Base-by-base conservation (phyloP, 75 land plant genomes). In the Sequoia sempervirens region DNA sequence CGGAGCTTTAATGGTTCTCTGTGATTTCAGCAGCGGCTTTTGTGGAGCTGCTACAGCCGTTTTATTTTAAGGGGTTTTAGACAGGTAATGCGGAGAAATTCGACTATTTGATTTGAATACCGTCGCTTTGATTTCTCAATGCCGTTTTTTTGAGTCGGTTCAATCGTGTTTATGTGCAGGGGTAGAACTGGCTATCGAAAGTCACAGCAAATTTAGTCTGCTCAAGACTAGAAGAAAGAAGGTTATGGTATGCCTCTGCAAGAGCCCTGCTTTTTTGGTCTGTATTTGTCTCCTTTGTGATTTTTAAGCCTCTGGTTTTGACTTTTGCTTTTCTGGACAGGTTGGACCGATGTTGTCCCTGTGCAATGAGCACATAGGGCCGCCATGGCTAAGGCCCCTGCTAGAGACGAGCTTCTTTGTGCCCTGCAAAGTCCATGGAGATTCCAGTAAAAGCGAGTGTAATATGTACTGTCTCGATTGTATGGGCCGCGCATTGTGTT, bases 401-500 rank as follows among this genome's bases (percentile, higher is more conserved):
- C 78, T 95, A 32, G 58, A 79, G 37, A 85, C 91, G 6, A 84
- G 83, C 64, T 95, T 95, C 89, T 95, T 95, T 83, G 84, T 79
- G 56, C 93, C 89, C 72, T 96, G 94, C 87, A 86, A 90, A 54
- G 30, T 83, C 10, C 98, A 96, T 81, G 93, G 90, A 3, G 91
- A 87, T 75, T 87, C 91, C 2, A 91, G 87, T 80, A 92, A 90
- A 86, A 92, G 91, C 84, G 94, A 95, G 72, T 92, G 94, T 90
- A 95, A 94, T 75, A 90, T 94, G 89, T 95, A 87, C 40, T 96
- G 93, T 86, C 85, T 94, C 80, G 93, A 96, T 66, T 94, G 96
- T 83, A 88, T 89, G 83, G 87, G 85, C 61, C 92, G 90, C 5
- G 88, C 91, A 26, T 89, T 96, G 76, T 96, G 96, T 38, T 91